These are phyloP conservation scores for Scopulariopsis brevicaulis DNA, from an alignment of 2,329 filamentous ascomycete species.

Conservation along the genomic window DNA sequence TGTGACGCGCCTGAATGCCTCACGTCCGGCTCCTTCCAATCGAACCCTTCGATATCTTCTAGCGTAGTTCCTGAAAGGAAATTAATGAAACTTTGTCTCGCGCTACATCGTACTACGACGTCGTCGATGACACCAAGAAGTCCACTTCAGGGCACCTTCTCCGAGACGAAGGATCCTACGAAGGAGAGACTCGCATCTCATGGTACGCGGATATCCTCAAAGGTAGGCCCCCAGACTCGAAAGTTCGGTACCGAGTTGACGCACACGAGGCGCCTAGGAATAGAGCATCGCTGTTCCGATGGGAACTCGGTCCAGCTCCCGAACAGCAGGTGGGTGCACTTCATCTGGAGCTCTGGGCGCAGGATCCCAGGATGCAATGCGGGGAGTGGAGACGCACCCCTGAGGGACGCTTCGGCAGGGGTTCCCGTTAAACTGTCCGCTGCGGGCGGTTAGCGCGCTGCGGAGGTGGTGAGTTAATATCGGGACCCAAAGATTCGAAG, in stretches of 20 bases:
- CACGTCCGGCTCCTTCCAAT: not conserved
- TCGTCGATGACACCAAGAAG: too few species aligned
- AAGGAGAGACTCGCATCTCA: not conserved
- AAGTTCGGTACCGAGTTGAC: not conserved
- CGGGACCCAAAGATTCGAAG: not conserved
- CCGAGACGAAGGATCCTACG: not conserved
- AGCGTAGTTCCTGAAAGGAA: not conserved
- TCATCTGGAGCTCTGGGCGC: constrained; percentile 1
- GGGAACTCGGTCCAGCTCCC: constrained; percentile 4
- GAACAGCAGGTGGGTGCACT: not conserved
- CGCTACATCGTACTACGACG: not conserved
- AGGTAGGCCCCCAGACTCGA: not conserved
- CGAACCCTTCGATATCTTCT: not conserved
- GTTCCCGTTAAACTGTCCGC: constrained; percentile 4
- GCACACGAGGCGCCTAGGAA: not conserved
- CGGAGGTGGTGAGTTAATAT: constrained; percentile 1
- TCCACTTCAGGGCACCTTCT: too few species aligned
- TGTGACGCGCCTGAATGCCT: too few species aligned
- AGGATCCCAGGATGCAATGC: not conserved
- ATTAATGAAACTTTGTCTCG: not conserved
- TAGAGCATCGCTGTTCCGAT: constrained; percentile 3
- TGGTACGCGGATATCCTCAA: not conserved
- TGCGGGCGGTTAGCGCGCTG: not conserved
- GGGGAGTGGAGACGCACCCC: not conserved
- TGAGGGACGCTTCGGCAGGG: constrained; percentile 2